phyloP scores from a whole-genome alignment of 352 stramenopile species.

The Phytophthora ohioensis region DNA sequence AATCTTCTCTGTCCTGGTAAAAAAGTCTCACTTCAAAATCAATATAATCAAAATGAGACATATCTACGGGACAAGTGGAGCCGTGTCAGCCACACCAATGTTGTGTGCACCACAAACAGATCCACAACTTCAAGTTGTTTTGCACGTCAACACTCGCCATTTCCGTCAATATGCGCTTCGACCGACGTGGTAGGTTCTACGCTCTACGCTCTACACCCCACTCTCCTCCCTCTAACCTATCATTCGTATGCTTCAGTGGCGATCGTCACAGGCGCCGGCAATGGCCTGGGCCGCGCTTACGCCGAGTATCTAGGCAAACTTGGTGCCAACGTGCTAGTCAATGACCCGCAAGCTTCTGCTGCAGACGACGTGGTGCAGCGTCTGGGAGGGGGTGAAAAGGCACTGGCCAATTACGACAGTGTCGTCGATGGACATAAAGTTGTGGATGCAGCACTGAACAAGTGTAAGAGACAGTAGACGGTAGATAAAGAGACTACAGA shows the following conservation, averaged over 20 bases:
- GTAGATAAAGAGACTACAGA: background rate
- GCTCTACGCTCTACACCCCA: background rate
- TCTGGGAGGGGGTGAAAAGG: slow-evolving; percentile 58
- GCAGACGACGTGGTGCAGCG: slow-evolving; percentile 68
- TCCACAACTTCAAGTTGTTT: slow-evolving; percentile 11
- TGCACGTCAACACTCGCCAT: slow-evolving; percentile 17
- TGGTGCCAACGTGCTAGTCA: slow-evolving; percentile 84
- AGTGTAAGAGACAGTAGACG: slow-evolving; percentile 51
- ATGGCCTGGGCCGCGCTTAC: slow-evolving; percentile 87
- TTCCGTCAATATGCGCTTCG: slow-evolving; percentile 51
- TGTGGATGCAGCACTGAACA: slow-evolving; percentile 85
- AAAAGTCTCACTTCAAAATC: slow-evolving; percentile 3
- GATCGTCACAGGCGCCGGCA: slow-evolving; percentile 87
- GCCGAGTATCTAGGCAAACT: slow-evolving; percentile 74
- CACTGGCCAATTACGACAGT: slow-evolving; percentile 80
- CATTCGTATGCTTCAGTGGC: slow-evolving; percentile 52
- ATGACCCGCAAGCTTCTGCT: slow-evolving; percentile 70
- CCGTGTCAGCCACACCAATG: background rate
- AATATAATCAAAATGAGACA: background rate
- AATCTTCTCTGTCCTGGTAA: slow-evolving; percentile 13
- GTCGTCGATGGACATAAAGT: slow-evolving; percentile 78
- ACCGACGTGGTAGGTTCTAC: slow-evolving; percentile 46
- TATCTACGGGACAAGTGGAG: background rate
- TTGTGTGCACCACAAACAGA: background rate
- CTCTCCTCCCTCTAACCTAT: background rate